Evolutionary conservation across 129 eudicot genomes (phyloP), one percentile per base, ranked within the genome.

Genomic region (Arctium lappa): DNA sequence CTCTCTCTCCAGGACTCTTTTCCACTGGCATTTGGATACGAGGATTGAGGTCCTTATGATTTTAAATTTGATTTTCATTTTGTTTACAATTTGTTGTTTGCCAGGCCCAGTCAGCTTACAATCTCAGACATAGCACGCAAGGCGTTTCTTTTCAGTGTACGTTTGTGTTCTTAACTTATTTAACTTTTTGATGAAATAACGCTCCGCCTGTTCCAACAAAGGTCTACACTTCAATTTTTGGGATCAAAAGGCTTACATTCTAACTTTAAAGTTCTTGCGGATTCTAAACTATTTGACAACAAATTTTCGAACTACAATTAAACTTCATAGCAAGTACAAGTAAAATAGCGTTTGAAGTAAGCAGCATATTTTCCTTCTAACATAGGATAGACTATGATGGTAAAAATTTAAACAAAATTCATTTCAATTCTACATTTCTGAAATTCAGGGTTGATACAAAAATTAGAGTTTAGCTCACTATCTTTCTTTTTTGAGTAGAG

Each of bases 81-180:
- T 72, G 34, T 72, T 77, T 32, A 79, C 76, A 74, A 16, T 50
- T 7, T 76, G 34, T 83, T 79, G 30, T 72, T 74, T 86, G 82
- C 78, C 94, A 95, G 99, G 82, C 97, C 94, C 75, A 91, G 90
- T 85, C 99, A 95, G 86, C 97, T 93, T 75, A 91, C 99, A 77
- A 90, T 95, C 80, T 87, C 97, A 3, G 99, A 95, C 84, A 89
- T 95, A 77, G 99, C 99, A 69, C 88, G 99, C 76, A 95, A 93
- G 91, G 99, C 99, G 65, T 95, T 95, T 83, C 90, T 95, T 22
- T 93, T 88, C 97, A 95, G 99, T 84, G 99, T 95, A 91, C 37
- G 97, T 80, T 73, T 72, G 69, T 68, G 27, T 79, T 84, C 82
- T 68, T 81, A n/a, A 6, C 63, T 62, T 48, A 29, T 76, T 33